Evolutionary conservation across 2,329 filamentous ascomycete species (phyloP).

Genomic region (Diplocarpon rosae): DNA sequence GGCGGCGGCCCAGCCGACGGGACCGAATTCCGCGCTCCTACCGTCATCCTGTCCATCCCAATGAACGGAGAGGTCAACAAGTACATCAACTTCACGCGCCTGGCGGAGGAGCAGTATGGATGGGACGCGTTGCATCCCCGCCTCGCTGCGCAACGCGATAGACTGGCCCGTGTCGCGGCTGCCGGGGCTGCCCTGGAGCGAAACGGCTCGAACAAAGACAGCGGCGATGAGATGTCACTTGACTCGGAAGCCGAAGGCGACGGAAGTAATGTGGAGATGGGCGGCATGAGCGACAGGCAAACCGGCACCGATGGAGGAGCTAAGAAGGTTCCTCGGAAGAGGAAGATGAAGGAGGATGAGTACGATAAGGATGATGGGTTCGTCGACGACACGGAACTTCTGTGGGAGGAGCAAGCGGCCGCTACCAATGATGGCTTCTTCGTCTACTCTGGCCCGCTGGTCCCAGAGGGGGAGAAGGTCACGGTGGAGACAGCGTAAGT

Average conservation of each 20-base stretch:
- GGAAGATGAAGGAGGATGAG: conserved; percentile 70
- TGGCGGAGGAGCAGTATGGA: conserved; percentile 89
- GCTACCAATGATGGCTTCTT: conserved; percentile 96
- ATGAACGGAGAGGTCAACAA: conserved; percentile 76
- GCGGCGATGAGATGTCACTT: conserved; percentile 73
- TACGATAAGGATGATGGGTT: conserved; percentile 78
- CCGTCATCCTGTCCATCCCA: conserved; percentile 74
- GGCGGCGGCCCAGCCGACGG: conserved; percentile 38
- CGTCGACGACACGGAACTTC: conserved; percentile 84
- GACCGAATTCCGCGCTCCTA: conserved; percentile 52
- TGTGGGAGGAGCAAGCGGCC: conserved; percentile 92
- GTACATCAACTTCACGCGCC: conserved; percentile 87
- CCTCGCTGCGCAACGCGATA: conserved; percentile 76
- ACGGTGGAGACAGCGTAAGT: conserved; percentile 40
- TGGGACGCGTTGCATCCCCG: conserved; percentile 90
- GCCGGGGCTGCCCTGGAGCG: conserved; percentile 79
- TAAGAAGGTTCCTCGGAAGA: conserved; percentile 59
- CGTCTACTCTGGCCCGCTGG: conserved; percentile 86
- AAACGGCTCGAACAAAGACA: conserved; percentile 56
- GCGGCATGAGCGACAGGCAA: conserved; percentile 48
- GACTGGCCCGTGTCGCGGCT: conserved; percentile 77
- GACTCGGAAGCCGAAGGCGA: conserved; percentile 63
- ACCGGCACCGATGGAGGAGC: conserved; percentile 50
- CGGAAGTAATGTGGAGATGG: conserved; percentile 83
- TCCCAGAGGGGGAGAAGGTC: conserved; percentile 76